Evolutionary conservation across 768 basidiomycete species (phyloP), one percentile per base, ranked within the genome.

Genomic region (Mycena galopus): DNA sequence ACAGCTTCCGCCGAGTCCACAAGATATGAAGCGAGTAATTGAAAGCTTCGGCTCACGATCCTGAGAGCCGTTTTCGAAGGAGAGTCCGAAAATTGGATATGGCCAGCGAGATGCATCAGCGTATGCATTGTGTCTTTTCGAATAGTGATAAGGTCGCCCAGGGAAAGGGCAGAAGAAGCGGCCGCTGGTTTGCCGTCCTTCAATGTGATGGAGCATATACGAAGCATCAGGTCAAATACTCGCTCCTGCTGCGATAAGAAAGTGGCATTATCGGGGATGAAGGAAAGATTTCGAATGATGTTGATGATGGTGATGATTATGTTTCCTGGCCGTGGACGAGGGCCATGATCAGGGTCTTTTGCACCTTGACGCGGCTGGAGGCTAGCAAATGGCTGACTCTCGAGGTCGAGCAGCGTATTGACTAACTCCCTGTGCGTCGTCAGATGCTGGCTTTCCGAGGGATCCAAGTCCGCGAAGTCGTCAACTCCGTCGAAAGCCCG

Each of bases 261-360:
- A 53, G 85, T 84, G 72, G 87, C 80, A 77, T 97, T 97, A 73
- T 97, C 93, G 9, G 82, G 83, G 68, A 92, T 85, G 72, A 91
- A 84, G n/a, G 94, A 90, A 75, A 98, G 86, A 83, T 97, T 98
- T 56, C 96, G 94, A 64, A 98, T 85, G 77, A 98, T 90, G 80
- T 94, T 96, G 55, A 92, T 81, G 63, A 93, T 86, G 21, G 90
- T 84, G 32, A 95, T 86, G 58, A 96, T 85, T 64, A 92, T 83
- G 73, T 93, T 92, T 21, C 88, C 91, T 14, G 90, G 88, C 16
- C 92, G 91, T 77, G 92, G 94, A 51, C 86, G 85, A 12, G 90
- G 92, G 37, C 90, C 93, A 35, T 82, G 74, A 32, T 81, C 79
- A 42, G 84, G 80, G 72, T 90, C 87, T 76, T 88, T 88, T 61